Percentiles rank a stretch among this genome's conserved stretches.
Conservation (phyloP, 2,329 filamentous ascomycete genomes). For the Helminthosporium solani region DNA sequence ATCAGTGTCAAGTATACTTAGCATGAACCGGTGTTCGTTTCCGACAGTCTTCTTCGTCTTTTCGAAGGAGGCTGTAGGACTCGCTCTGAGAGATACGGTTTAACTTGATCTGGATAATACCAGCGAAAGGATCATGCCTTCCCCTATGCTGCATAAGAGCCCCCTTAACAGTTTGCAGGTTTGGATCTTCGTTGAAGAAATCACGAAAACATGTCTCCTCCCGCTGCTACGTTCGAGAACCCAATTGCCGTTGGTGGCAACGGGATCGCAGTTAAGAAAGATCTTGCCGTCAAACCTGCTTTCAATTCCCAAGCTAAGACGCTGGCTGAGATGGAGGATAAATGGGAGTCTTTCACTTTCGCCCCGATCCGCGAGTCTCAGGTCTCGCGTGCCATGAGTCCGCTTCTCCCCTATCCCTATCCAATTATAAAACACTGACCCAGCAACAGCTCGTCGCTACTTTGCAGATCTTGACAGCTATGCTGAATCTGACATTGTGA, state of each 20-base stretch:
- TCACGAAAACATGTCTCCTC: conserved; percentile 67
- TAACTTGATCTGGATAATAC: conserved; percentile 99
- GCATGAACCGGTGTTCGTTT: conserved; percentile 47
- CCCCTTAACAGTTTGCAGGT: conserved; percentile 35
- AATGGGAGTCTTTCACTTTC: conserved; percentile 83
- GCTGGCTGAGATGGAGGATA: conserved; percentile 66
- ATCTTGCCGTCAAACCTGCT: conserved; percentile 51
- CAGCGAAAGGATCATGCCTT: conserved; percentile 99
- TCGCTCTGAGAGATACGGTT: conserved; percentile 86
- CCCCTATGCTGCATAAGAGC: conserved; percentile 34
- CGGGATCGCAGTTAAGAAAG: conserved; percentile 36
- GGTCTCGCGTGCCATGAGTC: conserved; percentile 85
- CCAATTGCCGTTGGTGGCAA: conserved; percentile 40
- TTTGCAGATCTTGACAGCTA: conserved; percentile 86
- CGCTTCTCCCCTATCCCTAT: background rate
- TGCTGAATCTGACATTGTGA: conserved; percentile 91
- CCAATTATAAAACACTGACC: conserved; percentile 1
- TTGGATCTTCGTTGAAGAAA: conserved; percentile 34
- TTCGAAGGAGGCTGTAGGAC: conserved; percentile 18
- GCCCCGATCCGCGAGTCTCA: conserved; percentile 86
- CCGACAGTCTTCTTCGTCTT: conserved; percentile 10
- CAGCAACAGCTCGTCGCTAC: conserved; percentile 67
- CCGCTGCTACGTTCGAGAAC: conserved; percentile 60
- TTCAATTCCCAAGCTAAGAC: conserved; percentile 52
- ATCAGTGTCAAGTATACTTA: conserved; percentile 42